Percentiles rank a stretch among this genome's conserved stretches.
Evolutionary conservation across 2,329 filamentous ascomycete species (phyloP).

Genomic region (Sporothrix pallida): DNA sequence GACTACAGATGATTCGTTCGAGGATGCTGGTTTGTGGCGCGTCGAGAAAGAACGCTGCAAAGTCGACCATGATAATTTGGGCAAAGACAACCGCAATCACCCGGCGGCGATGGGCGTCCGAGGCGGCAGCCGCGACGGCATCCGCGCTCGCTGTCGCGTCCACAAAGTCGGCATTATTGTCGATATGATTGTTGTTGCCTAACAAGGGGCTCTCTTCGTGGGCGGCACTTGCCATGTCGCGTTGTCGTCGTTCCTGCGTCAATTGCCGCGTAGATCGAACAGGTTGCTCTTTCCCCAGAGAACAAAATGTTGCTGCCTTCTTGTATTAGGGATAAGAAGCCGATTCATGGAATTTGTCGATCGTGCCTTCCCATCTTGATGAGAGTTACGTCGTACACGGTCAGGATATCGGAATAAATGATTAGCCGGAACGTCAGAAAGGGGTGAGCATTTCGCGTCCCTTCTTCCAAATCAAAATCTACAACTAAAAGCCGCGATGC

Average conservation of each 20-base stretch:
- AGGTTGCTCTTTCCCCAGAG: background rate
- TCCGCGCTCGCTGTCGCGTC: background rate
- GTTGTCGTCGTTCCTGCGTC: background rate
- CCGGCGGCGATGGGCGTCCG: background rate
- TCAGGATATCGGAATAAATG: background rate
- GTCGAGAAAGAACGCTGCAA: slow-evolving; percentile 25
- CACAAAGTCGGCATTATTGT: background rate
- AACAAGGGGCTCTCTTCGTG: slow-evolving; percentile 11
- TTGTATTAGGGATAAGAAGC: background rate
- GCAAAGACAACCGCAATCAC: background rate
- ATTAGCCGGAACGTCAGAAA: background rate
- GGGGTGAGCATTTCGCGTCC: background rate
- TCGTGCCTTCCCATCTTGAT: slow-evolving; percentile 1
- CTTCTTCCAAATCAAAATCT: background rate
- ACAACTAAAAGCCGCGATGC: background rate
- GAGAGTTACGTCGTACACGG: background rate
- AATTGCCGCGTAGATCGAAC: background rate
- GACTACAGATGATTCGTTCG: background rate
- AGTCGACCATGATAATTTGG: slow-evolving; percentile 9
- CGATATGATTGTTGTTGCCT: background rate
- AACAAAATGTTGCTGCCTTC: background rate
- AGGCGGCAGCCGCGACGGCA: background rate
- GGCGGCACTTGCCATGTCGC: background rate
- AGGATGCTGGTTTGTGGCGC: slow-evolving; percentile 22
- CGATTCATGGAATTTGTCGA: background rate